Evolutionary conservation across 305 asterid species (phyloP).

Genomic region (Solanum aculeatissimum): DNA sequence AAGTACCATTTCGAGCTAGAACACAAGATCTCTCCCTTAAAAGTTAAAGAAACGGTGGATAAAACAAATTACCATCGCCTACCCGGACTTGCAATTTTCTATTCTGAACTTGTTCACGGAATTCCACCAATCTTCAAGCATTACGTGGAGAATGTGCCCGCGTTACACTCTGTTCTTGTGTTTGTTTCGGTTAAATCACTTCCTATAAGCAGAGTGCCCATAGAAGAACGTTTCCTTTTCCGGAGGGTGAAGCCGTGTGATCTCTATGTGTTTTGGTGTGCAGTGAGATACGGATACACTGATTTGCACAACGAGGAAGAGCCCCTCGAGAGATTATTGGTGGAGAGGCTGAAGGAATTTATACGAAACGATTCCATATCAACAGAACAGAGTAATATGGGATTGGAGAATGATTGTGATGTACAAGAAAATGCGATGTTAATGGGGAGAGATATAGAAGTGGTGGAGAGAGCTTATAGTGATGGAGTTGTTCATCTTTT

Average conservation of each 20-base stretch:
- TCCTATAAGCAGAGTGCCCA: conserved; percentile 42
- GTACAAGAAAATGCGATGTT: not conserved
- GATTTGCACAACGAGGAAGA: conserved; percentile 34
- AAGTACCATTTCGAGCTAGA: conserved; percentile 37
- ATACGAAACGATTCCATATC: too few relatives aligned
- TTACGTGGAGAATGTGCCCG: conserved; percentile 45
- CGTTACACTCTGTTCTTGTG: conserved; percentile 42
- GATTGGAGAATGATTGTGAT: not conserved
- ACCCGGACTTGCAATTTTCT: conserved; percentile 53
- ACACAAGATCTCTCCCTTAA: conserved; percentile 30
- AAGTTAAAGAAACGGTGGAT: conserved; percentile 14
- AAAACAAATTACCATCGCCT: conserved; percentile 15
- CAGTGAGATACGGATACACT: conserved; percentile 52
- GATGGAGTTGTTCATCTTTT: conserved; percentile 48
- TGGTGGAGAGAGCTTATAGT: conserved; percentile 25
- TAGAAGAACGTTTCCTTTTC: conserved; percentile 49
- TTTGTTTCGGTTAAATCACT: conserved; percentile 52
- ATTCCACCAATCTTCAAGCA: conserved; percentile 65
- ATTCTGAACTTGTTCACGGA: conserved; percentile 63
- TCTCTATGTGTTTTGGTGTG: conserved; percentile 36
- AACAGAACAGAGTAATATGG: not conserved
- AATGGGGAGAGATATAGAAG: conserved; percentile 16
- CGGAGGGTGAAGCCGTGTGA: conserved; percentile 35
- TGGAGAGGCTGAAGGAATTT: conserved; percentile 28
- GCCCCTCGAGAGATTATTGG: conserved; percentile 24